phyloP scores from a whole-genome alignment of 2,329 filamentous ascomycete genomes.

The Phialophora macrospora region DNA sequence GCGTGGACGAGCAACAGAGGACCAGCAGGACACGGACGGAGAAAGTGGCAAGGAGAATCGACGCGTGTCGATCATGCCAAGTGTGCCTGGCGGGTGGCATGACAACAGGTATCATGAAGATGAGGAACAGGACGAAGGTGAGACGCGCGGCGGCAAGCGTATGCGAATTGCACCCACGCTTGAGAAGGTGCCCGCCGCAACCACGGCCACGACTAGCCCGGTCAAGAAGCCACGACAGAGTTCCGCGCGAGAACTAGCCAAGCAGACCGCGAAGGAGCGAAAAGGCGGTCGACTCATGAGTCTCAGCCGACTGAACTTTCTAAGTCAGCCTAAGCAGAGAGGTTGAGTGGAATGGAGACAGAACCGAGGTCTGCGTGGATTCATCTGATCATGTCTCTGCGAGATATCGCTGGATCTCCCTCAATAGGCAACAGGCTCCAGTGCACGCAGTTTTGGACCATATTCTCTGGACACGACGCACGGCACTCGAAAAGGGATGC shows the following conservation, averaged over 20 bases:
- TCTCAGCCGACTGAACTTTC: conserved; percentile 54
- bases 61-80: conserved; percentile 33
- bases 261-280: conserved; percentile 34
- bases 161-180: conserved; percentile 24
- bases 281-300: conserved; percentile 44
- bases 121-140: conserved; percentile 37
- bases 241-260: conserved; percentile 36
- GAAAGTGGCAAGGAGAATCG: conserved; percentile 36
- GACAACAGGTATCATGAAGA: conserved; percentile 18
- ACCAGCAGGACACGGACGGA: conserved; percentile 31
- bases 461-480: not conserved
- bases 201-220: conserved; percentile 2
- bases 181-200: conserved; percentile 24
- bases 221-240: conserved; percentile 30
- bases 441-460: not conserved
- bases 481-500: not conserved
- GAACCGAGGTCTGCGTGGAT: not conserved
- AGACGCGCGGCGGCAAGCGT: conserved; percentile 36
- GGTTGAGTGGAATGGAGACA: conserved; percentile 16
- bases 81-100: conserved; percentile 37
- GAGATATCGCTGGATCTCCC: not conserved
- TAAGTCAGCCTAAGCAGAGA: conserved; percentile 52
- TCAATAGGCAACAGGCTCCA: not conserved
- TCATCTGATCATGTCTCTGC: not conserved
- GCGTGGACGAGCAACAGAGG: conserved; percentile 40